Evolutionary conservation across 2,329 filamentous ascomycete species (phyloP).

Genomic region (Fusarium fujikuroi): DNA sequence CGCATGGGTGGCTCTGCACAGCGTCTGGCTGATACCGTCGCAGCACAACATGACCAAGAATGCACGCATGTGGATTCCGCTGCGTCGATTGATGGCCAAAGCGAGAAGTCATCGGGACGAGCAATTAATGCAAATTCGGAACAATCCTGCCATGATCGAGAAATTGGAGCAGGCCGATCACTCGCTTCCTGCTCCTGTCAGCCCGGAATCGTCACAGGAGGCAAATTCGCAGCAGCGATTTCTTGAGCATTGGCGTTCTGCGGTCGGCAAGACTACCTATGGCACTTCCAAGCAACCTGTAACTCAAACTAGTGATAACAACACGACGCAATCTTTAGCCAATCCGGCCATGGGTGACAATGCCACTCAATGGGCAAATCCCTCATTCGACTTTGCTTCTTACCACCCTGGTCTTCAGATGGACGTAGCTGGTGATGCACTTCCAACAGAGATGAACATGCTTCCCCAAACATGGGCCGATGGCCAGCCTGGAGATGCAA

Average conservation of each 20-base stretch:
- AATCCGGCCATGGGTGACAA: not conserved
- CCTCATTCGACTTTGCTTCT: not conserved
- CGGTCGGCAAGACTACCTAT: not conserved
- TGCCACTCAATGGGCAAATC: not conserved
- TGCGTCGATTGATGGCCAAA: constrained; percentile 53
- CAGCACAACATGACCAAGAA: constrained; percentile 43
- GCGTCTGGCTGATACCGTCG: constrained; percentile 51
- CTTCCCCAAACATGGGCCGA: not conserved
- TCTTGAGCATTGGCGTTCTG: constrained; percentile 25
- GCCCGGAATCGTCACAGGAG: constrained; percentile 40
- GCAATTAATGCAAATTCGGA: constrained; percentile 50
- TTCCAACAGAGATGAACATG: not conserved
- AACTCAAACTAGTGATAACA: not conserved
- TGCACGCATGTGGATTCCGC: constrained; percentile 54
- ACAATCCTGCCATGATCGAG: constrained; percentile 40
- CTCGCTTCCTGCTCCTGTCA: constrained; percentile 42
- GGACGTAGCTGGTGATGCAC: not conserved
- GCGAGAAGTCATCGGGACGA: constrained; percentile 51
- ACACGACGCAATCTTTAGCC: not conserved
- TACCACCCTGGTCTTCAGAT: not conserved
- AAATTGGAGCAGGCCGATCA: constrained; percentile 47
- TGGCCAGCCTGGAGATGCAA: constrained; percentile 8
- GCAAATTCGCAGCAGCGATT: constrained; percentile 3
- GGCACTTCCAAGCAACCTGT: fast-evolving
- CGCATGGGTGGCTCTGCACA: constrained; percentile 60